Conservation (phyloP, 1,139 yeast genomes). For the Yamadazyma trypodendri region DNA sequence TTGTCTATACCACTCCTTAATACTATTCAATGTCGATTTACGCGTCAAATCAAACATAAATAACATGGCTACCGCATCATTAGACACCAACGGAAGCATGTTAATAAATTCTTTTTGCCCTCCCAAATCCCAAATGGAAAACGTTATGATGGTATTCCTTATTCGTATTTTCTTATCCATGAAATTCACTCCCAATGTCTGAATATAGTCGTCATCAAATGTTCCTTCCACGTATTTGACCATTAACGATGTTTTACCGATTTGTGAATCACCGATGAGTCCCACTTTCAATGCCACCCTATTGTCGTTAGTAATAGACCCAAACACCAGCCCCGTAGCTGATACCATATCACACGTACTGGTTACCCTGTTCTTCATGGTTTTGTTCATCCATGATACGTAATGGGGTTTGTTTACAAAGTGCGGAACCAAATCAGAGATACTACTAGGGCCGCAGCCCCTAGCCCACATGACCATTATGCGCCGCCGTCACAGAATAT, state of each 20-base stretch:
- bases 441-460: background rate
- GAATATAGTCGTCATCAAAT: conserved; percentile 89
- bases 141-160: conserved; percentile 85
- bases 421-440: conserved; percentile 1
- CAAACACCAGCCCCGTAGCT: background rate
- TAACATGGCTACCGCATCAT: conserved; percentile 90
- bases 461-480: background rate
- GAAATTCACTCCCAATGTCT: conserved; percentile 92
- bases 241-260: conserved; percentile 97
- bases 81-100: conserved; percentile 91
- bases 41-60: conserved; percentile 92
- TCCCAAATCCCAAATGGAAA: conserved; percentile 95
- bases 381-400: conserved; percentile 20
- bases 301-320: conserved; percentile 1
- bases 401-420: conserved; percentile 10
- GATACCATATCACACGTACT: conserved; percentile 29
- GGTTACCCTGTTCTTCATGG: conserved; percentile 33
- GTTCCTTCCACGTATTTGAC: conserved; percentile 94
- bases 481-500: background rate
- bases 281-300: conserved; percentile 88
- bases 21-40: conserved; percentile 78
- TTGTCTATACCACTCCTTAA: conserved; percentile 94
- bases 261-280: conserved; percentile 93
- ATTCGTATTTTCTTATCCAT: conserved; percentile 89
- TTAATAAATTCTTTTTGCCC: conserved; percentile 96